Percentiles rank a stretch among this genome's conserved stretches.
Evolutionary conservation across 768 basidiomycete species (phyloP).

Genomic region (Phylloporus sp.): DNA sequence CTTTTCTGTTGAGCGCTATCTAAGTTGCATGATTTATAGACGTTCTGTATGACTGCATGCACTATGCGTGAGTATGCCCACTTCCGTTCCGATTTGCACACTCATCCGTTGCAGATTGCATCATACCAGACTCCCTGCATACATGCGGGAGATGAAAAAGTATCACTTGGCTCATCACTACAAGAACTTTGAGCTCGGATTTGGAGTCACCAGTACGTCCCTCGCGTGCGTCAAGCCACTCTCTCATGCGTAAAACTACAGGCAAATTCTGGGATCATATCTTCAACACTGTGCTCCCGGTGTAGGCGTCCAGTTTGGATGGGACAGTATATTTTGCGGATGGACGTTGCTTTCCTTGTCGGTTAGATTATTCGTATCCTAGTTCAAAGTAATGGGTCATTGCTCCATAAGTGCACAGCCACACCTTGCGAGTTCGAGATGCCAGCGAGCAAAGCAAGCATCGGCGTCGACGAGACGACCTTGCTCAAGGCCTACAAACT

Average conservation of each 20-base stretch:
- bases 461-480: conserved; percentile 73
- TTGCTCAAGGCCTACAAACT: conserved; percentile 87
- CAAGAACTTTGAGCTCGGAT: conserved; percentile 97
- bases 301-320: conserved; percentile 35
- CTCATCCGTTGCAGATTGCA: conserved; percentile 50
- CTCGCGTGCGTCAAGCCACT: neutral
- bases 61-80: conserved; percentile 68
- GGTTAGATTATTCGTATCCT: conserved; percentile 4
- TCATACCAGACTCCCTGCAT: conserved; percentile 80
- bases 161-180: conserved; percentile 98
- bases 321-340: neutral
- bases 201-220: conserved; percentile 84
- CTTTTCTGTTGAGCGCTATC: neutral
- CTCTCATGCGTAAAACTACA: conserved; percentile 24
- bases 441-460: conserved; percentile 49
- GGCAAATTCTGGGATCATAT: conserved; percentile 94
- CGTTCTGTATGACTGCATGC: conserved; percentile 84
- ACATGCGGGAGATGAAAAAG: conserved; percentile 90
- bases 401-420: conserved; percentile 12
- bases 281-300: conserved; percentile 75
- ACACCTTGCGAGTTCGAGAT: conserved; percentile 9
- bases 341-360: conserved; percentile 7
- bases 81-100: neutral
- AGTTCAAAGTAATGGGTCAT: conserved; percentile 9
- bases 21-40: conserved; percentile 42